These are phyloP conservation scores for Xanthoconium stramineum DNA, from an alignment of 768 basidiomycete species.

Conservation along the genomic window DNA sequence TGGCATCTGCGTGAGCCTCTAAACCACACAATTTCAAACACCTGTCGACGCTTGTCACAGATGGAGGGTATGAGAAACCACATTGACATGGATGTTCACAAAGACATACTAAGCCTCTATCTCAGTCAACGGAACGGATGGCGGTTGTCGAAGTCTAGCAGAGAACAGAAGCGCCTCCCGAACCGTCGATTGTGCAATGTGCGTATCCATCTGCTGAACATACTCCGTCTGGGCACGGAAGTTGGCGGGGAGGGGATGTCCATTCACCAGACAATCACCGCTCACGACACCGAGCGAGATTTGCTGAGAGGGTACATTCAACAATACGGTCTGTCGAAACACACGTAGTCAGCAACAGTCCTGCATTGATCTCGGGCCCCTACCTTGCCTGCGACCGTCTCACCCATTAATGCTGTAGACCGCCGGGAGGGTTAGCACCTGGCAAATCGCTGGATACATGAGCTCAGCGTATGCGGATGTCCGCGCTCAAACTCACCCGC, in stretches of 20 bases:
- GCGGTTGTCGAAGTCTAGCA: conserved; percentile 74
- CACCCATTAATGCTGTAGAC: background rate
- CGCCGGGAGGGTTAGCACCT: no score
- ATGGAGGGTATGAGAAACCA: background rate
- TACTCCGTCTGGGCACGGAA: conserved; percentile 57
- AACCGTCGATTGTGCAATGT: conserved; percentile 71
- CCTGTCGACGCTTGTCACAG: conserved; percentile 42
- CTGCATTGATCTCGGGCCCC: background rate
- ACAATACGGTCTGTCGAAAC: conserved; percentile 48
- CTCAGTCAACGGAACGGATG: conserved; percentile 57
- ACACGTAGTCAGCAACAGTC: no score
- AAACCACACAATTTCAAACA: conserved; percentile 67
- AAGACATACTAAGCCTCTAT: conserved; percentile 73
- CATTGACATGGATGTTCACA: background rate
- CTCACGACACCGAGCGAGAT: background rate
- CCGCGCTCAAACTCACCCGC: no score
- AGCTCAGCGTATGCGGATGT: no score
- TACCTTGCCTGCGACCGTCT: conserved; percentile 34
- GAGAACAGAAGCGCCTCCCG: conserved; percentile 80
- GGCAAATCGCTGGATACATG: no score
- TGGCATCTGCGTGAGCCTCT: conserved; percentile 56
- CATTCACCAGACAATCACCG: conserved; percentile 36
- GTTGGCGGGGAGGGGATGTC: conserved; percentile 48
- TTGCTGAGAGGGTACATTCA: conserved; percentile 42
- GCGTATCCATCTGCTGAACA: conserved; percentile 76